Conservation (phyloP, 2,329 filamentous ascomycete genomes). For the Paracamarosporium sp. region DNA sequence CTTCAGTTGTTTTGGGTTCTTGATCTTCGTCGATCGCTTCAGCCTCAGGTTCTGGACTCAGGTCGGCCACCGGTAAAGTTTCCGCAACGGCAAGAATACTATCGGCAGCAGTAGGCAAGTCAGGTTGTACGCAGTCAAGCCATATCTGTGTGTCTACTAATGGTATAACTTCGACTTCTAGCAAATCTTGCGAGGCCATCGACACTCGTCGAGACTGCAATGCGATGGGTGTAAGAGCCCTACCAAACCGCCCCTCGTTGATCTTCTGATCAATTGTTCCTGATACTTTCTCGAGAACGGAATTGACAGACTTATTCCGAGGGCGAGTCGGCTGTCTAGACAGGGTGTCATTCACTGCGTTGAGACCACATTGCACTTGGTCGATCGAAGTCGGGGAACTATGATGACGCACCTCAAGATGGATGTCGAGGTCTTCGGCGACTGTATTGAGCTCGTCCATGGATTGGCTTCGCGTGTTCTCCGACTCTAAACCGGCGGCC, state of each 20-base stretch:
- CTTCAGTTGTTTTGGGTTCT: not conserved
- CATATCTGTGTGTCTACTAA: slow-evolving; percentile 22
- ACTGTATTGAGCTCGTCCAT: slow-evolving; percentile 39
- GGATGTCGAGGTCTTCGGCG: slow-evolving; percentile 32
- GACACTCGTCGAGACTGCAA: slow-evolving; percentile 20
- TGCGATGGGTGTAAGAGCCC: slow-evolving; percentile 19
- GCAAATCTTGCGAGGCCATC: slow-evolving; percentile 12
- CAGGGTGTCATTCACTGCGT: slow-evolving; percentile 13
- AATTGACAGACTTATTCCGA: slow-evolving; percentile 26
- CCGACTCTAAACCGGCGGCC: not conserved
- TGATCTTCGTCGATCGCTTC: not conserved
- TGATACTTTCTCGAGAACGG: slow-evolving; percentile 21
- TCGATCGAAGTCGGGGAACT: slow-evolving; percentile 9
- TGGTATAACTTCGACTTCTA: slow-evolving; percentile 17
- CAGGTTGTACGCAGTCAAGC: slow-evolving; percentile 23
- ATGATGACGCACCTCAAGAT: slow-evolving; percentile 20
- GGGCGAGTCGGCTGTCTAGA: slow-evolving; percentile 17
- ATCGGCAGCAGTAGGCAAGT: slow-evolving; percentile 24
- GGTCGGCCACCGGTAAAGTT: slow-evolving; percentile 8
- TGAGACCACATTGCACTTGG: slow-evolving; percentile 17
- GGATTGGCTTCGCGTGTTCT: slow-evolving; percentile 22
- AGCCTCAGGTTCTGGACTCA: not conserved
- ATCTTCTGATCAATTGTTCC: slow-evolving; percentile 20
- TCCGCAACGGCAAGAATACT: slow-evolving; percentile 19
- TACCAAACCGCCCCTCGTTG: slow-evolving; percentile 17